These are phyloP conservation scores for Ogataea degrootiae DNA, from an alignment of 805 yeast genomes.

Conservation along the genomic window DNA sequence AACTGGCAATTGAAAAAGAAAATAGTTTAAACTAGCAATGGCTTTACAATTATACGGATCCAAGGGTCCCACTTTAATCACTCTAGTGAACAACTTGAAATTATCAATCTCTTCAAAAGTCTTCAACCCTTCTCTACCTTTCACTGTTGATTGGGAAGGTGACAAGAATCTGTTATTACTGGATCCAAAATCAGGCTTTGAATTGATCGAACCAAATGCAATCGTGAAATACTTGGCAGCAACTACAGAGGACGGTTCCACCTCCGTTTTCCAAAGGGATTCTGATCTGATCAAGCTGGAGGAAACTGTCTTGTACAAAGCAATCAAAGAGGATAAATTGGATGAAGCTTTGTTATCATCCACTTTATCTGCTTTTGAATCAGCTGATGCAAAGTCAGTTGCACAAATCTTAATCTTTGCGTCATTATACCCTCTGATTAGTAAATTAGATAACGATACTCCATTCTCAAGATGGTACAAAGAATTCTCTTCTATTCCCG, in stretches of 20 bases:
- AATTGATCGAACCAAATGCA: slow-evolving; percentile 62
- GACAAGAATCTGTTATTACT: slow-evolving; percentile 17
- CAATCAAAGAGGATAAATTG: slow-evolving; percentile 33
- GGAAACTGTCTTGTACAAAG: slow-evolving; percentile 40
- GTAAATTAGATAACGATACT: slow-evolving; percentile 16
- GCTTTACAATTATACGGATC: slow-evolving; percentile 30
- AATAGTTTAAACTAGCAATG: slow-evolving; percentile 7
- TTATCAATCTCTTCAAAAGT: slow-evolving; percentile 37
- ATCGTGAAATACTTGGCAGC: slow-evolving; percentile 57
- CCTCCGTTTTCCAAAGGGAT: slow-evolving; percentile 13
- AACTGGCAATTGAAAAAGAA: background rate
- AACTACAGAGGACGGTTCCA: slow-evolving; percentile 11
- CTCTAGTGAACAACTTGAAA: slow-evolving; percentile 39
- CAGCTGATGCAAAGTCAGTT: slow-evolving; percentile 35
- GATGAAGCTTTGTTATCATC: slow-evolving; percentile 15
- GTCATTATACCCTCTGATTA: slow-evolving; percentile 43
- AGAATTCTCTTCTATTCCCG: slow-evolving; percentile 33
- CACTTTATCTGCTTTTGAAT: slow-evolving; percentile 10
- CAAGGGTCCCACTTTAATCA: slow-evolving; percentile 23
- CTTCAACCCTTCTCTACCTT: slow-evolving; percentile 25
- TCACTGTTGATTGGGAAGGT: slow-evolving; percentile 21
- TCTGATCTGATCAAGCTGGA: slow-evolving; percentile 33
- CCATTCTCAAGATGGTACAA: slow-evolving; percentile 35
- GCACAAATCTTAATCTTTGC: slow-evolving; percentile 57
- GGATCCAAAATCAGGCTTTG: slow-evolving; percentile 38